Base-by-base conservation (phyloP, 495 filamentous ascomycete genomes). In the Hypoxylon lienhwacheense region DNA sequence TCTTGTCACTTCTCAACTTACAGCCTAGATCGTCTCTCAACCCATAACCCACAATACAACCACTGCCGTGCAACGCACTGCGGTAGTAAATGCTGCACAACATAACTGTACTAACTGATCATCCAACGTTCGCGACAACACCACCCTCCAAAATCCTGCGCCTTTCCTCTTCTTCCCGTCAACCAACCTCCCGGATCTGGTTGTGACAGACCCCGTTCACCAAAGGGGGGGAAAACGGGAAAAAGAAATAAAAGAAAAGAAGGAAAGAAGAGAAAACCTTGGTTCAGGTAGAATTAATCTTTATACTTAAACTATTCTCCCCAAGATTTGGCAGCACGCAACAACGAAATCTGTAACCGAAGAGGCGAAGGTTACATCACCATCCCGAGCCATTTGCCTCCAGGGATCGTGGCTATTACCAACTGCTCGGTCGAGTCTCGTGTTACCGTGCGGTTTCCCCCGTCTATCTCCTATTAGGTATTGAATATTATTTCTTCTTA, bases 101-200 rank as follows among this genome's bases (percentile, higher is more conserved):
- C 52, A 46, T 55, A 52, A 56, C n/a, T n/a, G n/a, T n/a, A n/a
- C 58, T 61, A 61, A 55, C 42, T 36, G 11, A 46, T 36, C 31
- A 47, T 50, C 37, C 49, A 51, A 49, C 39, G 12, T 46, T 22
- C 33, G 14, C 56, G 34, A 28, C 56, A 46, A 51, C 7, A 36
- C 43, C 8, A 46, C 25, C 34, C 11, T 45, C 43, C 7, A 45
- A 21, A 16, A 11, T 16, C 21, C 29, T 10, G 6, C 11, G 16
- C 17, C 29, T 25, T 25, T 6, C 14, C 22, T 15, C 7, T 15
- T 39, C 31, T 19, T 34, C 16, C 26, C 44, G 36, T 48, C 54
- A 41, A 42, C 14, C 14, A 15, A 14, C 19, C 29, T 22, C 36
- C 48, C 43, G 48, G 20, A 42, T 47, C 24, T 45, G 37, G 31